A percentile compares a stretch with the other conserved stretches of the same genome.
These are phyloP conservation scores for Oryza glaberrima DNA, from an alignment of 176 grass and related monocot species.

Conservation along the genomic window DNA sequence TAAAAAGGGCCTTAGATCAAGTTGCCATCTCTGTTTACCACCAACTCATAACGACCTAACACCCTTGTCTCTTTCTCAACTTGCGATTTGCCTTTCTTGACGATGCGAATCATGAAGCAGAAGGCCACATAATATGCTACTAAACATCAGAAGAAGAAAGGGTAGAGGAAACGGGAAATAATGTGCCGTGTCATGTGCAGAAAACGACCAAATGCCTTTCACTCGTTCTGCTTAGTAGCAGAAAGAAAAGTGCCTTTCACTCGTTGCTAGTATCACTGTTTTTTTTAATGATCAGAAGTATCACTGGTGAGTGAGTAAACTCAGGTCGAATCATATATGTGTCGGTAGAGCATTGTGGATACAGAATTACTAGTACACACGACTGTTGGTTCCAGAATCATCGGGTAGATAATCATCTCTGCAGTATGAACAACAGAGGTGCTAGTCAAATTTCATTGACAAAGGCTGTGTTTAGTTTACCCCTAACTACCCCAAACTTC, in stretches of 20 bases:
- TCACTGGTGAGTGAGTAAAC: background rate
- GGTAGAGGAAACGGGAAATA: background rate
- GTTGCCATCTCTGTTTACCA: conserved; percentile 28
- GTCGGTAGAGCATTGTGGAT: no score
- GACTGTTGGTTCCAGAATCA: conserved; percentile 33
- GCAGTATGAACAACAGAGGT: no score
- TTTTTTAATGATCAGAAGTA: background rate
- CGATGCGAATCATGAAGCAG: conserved; percentile 27
- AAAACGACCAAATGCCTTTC: background rate
- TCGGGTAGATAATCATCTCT: background rate
- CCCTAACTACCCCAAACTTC: no score
- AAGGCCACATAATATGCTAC: conserved; percentile 18
- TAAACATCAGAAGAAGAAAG: background rate
- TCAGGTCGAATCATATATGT: background rate
- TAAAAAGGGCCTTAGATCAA: background rate
- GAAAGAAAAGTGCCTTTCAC: background rate
- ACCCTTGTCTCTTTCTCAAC: conserved; percentile 48
- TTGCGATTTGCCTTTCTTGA: conserved; percentile 15
- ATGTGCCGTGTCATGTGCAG: background rate
- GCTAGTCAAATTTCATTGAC: background rate
- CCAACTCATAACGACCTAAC: conserved; percentile 41
- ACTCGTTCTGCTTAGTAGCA: background rate
- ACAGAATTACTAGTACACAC: no score
- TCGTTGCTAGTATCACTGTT: no score
- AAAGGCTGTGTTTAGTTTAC: background rate